Evolutionary conservation across 148 eudicot genomes (phyloP), one percentile per base, ranked within the genome.

Genomic region (Diospyros lotus): DNA sequence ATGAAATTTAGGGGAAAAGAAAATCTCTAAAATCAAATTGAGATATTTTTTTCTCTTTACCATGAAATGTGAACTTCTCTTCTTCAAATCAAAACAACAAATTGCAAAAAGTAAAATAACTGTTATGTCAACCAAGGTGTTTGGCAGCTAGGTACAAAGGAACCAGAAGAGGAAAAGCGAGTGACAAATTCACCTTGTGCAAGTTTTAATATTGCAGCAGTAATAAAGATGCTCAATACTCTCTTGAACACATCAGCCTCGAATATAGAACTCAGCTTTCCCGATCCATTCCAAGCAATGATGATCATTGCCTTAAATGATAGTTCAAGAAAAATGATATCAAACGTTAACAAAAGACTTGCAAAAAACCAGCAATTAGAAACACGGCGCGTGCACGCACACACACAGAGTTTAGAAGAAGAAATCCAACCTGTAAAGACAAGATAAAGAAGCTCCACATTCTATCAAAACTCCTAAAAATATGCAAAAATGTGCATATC

Each of bases 401-500:
- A 0, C 28, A 28, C 28, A 28, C 28, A 28, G 0, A 28, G 28
- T 28, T 28, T 28, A 28, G 28, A 64, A 12, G 44, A 40, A 58
- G 17, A 28, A 40, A 42, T 72, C 45, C 55, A 69, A 89, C 93
- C 91, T 89, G 93, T 76, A 87, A 76, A 62, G 77, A 79, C 79
- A 87, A 78, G 14, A 89, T 84, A 43, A 75, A 87, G 78, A 89
- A 89, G 83, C 83, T 86, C 93, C 93, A 89, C 89, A 89, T 80
- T 66, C 93, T 84, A 62, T 89, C 93, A 54, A 80, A 87, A 75
- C 93, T 89, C 75, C 93, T 89, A 69, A 87, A 89, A 9, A 84
- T 80, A 79, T 89, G 93, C 91, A 87, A 89, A 79, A 80, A 89
- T 69, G 93, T 76, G 67, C 89, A 83, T 70, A 80, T 87, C 85